Evolutionary conservation across 2,329 filamentous ascomycete genomes (phyloP), one percentile per base, ranked within the genome.

Genomic region (Penicillium rolfsii): DNA sequence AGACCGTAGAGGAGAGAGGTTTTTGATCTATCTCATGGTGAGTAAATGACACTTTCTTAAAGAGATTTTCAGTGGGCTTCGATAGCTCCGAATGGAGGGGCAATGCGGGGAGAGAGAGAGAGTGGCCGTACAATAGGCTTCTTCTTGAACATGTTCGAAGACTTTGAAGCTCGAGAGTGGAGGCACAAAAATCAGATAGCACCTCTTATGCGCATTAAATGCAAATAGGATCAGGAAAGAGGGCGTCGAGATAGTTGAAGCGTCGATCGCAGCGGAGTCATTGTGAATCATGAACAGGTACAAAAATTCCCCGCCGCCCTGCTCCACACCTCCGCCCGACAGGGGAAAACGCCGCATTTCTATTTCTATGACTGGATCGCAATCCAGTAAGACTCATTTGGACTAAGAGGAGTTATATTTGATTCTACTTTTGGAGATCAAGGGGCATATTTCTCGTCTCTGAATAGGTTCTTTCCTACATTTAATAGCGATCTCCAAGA

Each of bases 1-100:
- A 5, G 87, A 89, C 57, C 88, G 84, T 55, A 90, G 77, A 43
- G 88, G 86, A 4, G 87, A 82, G 12, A 88, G 79, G 19, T 87
- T 85, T 78, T 90, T 90, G 79, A 90, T 85, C 82, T 87, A 52
- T 26, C 33, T 12, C n/a, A 49, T 11, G 52, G 46, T 69, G 48
- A 69, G 64, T 41, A 58, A 16, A 40, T 6, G 12, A 52, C 22
- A 45, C n/a, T 22, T 33, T 12, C 45, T 6, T 3, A 28, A 4
- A 11, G 26, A 30, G 6, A 8, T 30, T 24, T 33, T 33, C 8
- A 26, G 53, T 19, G 19, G 16, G 38, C n/a, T 9, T 12, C 16
- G 40, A 57, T 40, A 59, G 59, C 55, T 56, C 54, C 49, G 33
- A 52, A 55, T 50, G 54, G 68, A 70, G 66, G 67, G 66, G 64